These are phyloP conservation scores for Physcomitrellopsis africana DNA, from an alignment of 225 moss, liverwort and hornwort species.

Conservation along the genomic window DNA sequence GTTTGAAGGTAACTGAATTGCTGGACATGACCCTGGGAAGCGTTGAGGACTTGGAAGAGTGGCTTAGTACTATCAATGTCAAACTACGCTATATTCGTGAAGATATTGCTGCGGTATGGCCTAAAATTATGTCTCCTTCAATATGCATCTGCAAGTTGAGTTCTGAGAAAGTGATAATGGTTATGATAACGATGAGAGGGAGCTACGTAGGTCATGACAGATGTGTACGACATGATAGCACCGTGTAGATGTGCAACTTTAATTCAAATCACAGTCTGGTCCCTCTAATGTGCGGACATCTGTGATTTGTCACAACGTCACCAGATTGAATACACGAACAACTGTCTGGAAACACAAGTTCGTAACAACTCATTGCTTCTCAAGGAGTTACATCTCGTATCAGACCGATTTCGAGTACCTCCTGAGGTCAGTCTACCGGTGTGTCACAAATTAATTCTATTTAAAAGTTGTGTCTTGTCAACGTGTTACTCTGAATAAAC, in stretches of 20 bases:
- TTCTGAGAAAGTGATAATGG: conserved; percentile 5
- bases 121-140: not conserved
- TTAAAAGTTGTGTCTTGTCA: conserved; percentile 4
- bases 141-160: not conserved
- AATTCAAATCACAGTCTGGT: conserved; percentile 6
- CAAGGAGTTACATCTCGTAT: conserved; percentile 66
- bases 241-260: conserved; percentile 1
- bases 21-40: conserved; percentile 70
- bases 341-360: conserved; percentile 81
- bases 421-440: conserved; percentile 50
- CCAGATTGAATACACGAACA: conserved; percentile 95
- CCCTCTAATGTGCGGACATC: conserved; percentile 28
- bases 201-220: not conserved
- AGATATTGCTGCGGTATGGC: conserved; percentile 82
- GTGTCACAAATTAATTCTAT: not conserved
- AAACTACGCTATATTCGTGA: conserved; percentile 86
- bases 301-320: conserved; percentile 27
- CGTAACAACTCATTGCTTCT: conserved; percentile 70
- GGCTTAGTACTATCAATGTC: conserved; percentile 82
- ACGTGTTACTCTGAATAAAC: not conserved
- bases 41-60: conserved; percentile 91
- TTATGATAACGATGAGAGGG: not conserved
- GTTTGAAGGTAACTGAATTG: conserved; percentile 78
- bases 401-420: conserved; percentile 81
- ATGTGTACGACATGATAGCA: not conserved